A percentile compares a stretch with the other conserved stretches of the same genome.
phyloP scores from a whole-genome alignment of 352 stramenopile genomes.

The Globisporangium takayamanum region DNA sequence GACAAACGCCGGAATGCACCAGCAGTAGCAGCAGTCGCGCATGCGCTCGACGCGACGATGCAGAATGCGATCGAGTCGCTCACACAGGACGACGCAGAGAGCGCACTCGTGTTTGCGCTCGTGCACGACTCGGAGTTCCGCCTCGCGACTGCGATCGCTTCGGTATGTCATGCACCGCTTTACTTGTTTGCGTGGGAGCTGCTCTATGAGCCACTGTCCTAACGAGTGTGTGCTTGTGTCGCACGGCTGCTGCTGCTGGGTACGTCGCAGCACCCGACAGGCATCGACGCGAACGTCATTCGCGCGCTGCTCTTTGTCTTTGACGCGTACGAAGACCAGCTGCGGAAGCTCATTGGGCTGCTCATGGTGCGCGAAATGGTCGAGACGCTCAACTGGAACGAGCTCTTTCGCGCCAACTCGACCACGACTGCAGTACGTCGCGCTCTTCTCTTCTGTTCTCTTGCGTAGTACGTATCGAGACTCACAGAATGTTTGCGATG shows the following conservation, averaged over 20 bases:
- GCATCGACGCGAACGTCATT: constrained; percentile 48
- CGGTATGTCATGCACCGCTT: constrained; percentile 15
- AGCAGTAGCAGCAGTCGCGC: background rate
- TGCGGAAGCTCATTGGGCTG: constrained; percentile 54
- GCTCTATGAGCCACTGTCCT: background rate
- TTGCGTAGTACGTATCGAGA: no score
- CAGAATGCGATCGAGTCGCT: constrained; percentile 61
- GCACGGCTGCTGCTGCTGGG: no score
- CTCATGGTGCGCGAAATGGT: constrained; percentile 79
- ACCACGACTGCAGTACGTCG: constrained; percentile 46
- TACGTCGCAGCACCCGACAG: constrained; percentile 15
- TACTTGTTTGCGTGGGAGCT: background rate
- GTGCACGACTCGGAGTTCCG: constrained; percentile 77
- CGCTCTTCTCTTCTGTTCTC: background rate
- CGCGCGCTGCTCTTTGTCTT: constrained; percentile 70
- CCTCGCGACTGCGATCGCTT: constrained; percentile 48
- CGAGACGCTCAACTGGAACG: constrained; percentile 75
- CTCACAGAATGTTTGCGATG: background rate
- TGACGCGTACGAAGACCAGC: constrained; percentile 63
- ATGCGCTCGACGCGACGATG: constrained; percentile 42
- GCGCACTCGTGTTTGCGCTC: constrained; percentile 64
- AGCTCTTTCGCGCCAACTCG: constrained; percentile 79
- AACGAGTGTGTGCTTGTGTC: background rate
- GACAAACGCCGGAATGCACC: constrained; percentile 1
- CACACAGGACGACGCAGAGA: constrained; percentile 54